phyloP scores from a whole-genome alignment of 176 grass and related monocot genomes.

The Olyra latifolia region DNA sequence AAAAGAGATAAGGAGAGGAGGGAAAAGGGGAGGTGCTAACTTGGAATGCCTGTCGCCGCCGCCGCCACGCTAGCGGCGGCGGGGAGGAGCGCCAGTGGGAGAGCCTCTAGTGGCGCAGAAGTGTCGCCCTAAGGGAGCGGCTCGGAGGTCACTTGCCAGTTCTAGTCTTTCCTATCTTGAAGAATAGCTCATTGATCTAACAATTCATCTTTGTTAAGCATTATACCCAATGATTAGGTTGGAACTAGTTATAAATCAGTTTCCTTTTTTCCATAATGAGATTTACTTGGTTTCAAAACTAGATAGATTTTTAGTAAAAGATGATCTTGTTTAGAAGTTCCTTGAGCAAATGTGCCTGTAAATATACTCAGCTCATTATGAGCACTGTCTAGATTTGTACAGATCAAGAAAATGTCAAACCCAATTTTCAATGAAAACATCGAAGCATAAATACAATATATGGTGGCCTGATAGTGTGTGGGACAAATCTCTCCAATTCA shows the following conservation, averaged over 20 bases:
- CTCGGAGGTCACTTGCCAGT: too few species aligned
- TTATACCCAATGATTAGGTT: not conserved
- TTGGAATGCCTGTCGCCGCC: too few species aligned
- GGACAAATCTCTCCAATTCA: not conserved
- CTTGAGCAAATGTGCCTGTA: not conserved
- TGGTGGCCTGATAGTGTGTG: not conserved
- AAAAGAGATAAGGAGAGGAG: too few species aligned
- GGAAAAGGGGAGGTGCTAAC: too few species aligned
- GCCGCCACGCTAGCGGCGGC: too few species aligned
- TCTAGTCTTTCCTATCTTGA: too few species aligned
- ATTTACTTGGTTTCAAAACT: not conserved
- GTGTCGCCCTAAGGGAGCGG: too few species aligned
- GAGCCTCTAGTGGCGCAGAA: too few species aligned
- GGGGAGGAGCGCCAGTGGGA: too few species aligned
- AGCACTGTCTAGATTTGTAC: not conserved
- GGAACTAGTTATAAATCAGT: not conserved
- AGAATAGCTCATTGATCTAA: not conserved
- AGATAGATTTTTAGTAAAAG: not conserved
- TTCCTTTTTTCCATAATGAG: not conserved
- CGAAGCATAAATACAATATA: not conserved
- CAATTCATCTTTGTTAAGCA: not conserved
- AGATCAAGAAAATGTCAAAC: not conserved
- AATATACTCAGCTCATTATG: not conserved
- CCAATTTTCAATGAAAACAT: not conserved
- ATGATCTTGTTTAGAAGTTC: not conserved